Percentiles rank a stretch among this genome's conserved stretches.
These are phyloP conservation scores for Magnusiomyces sp. DNA, from an alignment of 1,139 yeast species.

Conservation along the genomic window DNA sequence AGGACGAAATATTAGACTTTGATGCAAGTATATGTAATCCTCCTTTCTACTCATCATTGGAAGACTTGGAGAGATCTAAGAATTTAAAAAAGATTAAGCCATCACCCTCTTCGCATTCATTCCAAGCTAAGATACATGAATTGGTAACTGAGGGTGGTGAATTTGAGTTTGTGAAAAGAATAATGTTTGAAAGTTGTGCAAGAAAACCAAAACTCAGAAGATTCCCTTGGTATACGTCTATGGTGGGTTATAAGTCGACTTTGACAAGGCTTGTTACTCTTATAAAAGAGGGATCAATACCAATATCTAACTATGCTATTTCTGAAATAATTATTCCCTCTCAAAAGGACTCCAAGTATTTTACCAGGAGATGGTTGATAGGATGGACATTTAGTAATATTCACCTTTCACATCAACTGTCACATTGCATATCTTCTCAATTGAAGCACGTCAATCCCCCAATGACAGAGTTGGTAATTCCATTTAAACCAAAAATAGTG, in stretches of 20 bases:
- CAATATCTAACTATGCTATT: not conserved
- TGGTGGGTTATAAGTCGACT: not conserved
- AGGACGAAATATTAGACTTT: not conserved
- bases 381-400: not conserved
- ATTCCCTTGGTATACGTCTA: conserved; percentile 1
- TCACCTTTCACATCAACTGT: not conserved
- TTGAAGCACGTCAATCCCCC: not conserved
- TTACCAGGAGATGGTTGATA: not conserved
- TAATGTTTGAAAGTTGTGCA: not conserved
- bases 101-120: not conserved
- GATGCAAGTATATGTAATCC: conserved; percentile 4
- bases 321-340: not conserved
- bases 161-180: not conserved
- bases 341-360: not conserved
- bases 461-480: not conserved
- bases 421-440: not conserved
- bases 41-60: not conserved
- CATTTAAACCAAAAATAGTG: not conserved
- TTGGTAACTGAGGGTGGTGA: conserved; percentile 1
- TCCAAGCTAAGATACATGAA: not conserved
- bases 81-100: not conserved
- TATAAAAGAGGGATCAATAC: not conserved
- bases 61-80: not conserved
- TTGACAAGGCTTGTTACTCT: not conserved
- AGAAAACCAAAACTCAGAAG: not conserved